Evolutionary conservation across 1,284 basidiomycete genomes (phyloP), one percentile per base, ranked within the genome.

Genomic region (Porodaedalea pini): DNA sequence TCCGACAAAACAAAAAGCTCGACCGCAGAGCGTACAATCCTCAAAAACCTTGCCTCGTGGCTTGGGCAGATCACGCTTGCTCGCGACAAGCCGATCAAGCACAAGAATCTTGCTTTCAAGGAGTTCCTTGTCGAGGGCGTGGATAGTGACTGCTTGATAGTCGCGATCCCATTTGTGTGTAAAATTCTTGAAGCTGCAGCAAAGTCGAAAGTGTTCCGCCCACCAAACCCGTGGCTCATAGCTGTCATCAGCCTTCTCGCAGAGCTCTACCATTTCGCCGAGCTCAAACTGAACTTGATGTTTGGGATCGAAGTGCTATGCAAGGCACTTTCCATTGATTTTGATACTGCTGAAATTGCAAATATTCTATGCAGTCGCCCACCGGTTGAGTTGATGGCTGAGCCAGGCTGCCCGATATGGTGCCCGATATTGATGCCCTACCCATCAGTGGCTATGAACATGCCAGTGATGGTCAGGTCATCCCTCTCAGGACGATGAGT

Each of bases 251-350:
- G 90, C 62, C 79, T 99, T 25, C 83, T 99, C 50, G 92, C 88
- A 40, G 97, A 99, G 73, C 81, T 99, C 19, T 99, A 99, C 72
- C 93, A 96, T 69, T 97, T 88, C 66, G 96, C 94, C 2, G 95
- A 99, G 66, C 81, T 99, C 61, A 97, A 98, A 74, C 79, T 99
- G 60, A 98, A 98, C 70, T 81, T 96, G 70, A 99, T 98, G 72
- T 99, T 99, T 68, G 97, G 99, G 75, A 99, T 99, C 63, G 97
- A 99, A 73, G 89, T 98, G 31, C 77, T 99, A 7, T 99, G 96
- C 80, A 96, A 94, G 72, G 85, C 85, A 43, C 83, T 99, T 32
- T 87, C 90, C 32, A 83, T 99, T 63, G 88, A 96, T 67, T 81
- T 99, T 44, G 92, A 92, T 69, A 74, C 86, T 10, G 79, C 99